A percentile compares a stretch with the other conserved stretches of the same genome.
Conservation (phyloP, 2,329 filamentous ascomycete species). For the Macrophomina tecta region DNA sequence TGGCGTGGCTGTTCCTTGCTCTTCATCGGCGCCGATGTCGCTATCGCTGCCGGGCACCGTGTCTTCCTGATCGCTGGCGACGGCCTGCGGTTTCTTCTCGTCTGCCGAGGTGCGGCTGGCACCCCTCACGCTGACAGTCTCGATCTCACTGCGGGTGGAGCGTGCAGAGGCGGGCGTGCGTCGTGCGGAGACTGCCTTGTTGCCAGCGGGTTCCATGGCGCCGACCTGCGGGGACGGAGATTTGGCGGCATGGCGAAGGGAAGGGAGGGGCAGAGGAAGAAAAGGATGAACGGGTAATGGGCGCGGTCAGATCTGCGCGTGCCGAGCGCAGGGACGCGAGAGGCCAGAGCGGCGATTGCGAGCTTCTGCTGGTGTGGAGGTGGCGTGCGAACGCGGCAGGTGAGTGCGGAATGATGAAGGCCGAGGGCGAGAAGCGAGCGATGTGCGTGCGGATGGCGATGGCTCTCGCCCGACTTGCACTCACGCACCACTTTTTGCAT, state of each 20-base stretch:
- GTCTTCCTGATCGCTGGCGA: neutral
- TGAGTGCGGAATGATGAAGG: neutral
- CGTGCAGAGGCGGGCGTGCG: neutral
- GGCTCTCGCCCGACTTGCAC: neutral
- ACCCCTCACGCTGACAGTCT: neutral
- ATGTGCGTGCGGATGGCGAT: no score
- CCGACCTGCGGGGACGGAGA: neutral
- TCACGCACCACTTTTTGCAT: no score
- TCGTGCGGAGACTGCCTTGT: neutral
- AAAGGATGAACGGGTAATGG: neutral
- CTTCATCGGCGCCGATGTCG: conserved; percentile 15
- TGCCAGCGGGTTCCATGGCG: neutral
- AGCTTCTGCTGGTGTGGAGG: conserved; percentile 7
- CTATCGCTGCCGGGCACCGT: conserved; percentile 2
- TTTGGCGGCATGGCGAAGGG: neutral
- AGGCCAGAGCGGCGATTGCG: neutral
- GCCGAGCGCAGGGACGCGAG: neutral
- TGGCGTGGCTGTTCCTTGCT: conserved; percentile 6
- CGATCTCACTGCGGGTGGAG: conserved; percentile 2
- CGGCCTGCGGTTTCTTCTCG: conserved; percentile 5
- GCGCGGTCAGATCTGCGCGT: neutral
- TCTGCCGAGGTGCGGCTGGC: neutral
- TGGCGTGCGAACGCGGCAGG: conserved; percentile 2
- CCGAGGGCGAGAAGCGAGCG: neutral
- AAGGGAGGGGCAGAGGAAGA: neutral